Evolutionary conservation across 2,329 filamentous ascomycete genomes (phyloP), one percentile per base, ranked within the genome.

Genomic region (Aspergillus ibericus): DNA sequence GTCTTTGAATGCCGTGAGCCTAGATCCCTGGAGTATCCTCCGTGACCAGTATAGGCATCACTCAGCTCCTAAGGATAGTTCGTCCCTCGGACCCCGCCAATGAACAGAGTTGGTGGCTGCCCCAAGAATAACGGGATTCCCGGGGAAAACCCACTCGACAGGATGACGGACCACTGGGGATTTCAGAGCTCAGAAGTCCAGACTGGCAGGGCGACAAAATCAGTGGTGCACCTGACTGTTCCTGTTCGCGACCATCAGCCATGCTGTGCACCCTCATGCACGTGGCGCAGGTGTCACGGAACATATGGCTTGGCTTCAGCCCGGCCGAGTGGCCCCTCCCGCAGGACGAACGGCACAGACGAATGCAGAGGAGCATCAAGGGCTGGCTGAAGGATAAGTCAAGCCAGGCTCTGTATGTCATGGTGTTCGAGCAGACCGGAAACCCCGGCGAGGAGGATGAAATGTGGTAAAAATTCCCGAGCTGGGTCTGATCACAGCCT

Each of bases 321-420:
- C 44, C 15, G 44, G 9, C 4, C 27, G 7, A 32, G 25, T 15
- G 18, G 4, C 44, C 44, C 9, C n/a, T 18, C 27, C 44, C 25
- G 5, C n/a, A 48, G 16, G n/a, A 48, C 12, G 15, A 13, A 8
- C 44, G 25, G 25, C 7, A 48, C 44, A 48, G 15, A 12, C 25
- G 25, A 48, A 16, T 4, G 32, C 44, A 48, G 15, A 12, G 15
- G 25, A 48, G 10, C 44, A 29, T 16, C 15, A 27, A n/a, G 36
- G 51, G 51, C 51, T 53, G 51, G 51, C 51, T 53, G 51, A 53
- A 53, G 22, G 32, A n/a, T 18, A 53, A 7, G 10, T 12, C 51
- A 13, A 44, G 29, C 25, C 51, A 53, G 34, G 15, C 22, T 44
- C 35, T 29, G 9, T 35, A 20, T 53, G 51, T 32, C 51, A 53